Base-by-base conservation (phyloP, 2,329 filamentous ascomycete species). In the Cercospora zeina region DNA sequence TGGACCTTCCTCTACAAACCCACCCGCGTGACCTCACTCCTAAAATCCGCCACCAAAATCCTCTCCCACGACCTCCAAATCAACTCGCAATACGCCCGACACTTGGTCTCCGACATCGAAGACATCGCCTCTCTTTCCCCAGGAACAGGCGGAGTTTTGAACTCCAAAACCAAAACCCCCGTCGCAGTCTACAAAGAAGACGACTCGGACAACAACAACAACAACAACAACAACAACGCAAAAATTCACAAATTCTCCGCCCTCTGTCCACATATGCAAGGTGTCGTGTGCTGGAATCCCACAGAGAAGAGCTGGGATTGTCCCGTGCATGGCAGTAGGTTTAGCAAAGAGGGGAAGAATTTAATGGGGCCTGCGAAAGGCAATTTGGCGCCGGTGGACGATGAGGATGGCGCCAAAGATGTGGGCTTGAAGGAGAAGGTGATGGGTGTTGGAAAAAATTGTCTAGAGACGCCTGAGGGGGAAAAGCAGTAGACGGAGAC, bases 71-170 rank as follows among this genome's bases (percentile, higher is more conserved):
- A 85, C 51, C 16, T 84, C 0, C 79, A 85, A 70, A 80, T 84
- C 71, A 85, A 86, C 65, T 59, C 73, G 37, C 82, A 85, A 67
- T 86, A 85, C 73, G 83, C 83, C 73, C 78, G 83, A 3, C 80
- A 81, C 61, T 39, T 82, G 45, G 75, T 84, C 63, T 77, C 80
- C 0, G 84, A 86, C 64, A 83, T 86, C 55, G 73, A 74, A 1
- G 82, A 85, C 66, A 84, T 86, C 34, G 83, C 85, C 67, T 82
- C 85, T 42, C 73, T 86, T 1, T 77, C 73, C 0, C 74, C 71
- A 0, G 82, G 82, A 0, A 76, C 76, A 13, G 83, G 59, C 1
- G 83, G 81, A 0, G 82, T 85, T 5, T 67, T 85, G 62, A 84
- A 85, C 65, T 65, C 77, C n/a, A 77, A 65, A 19, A 72, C 75